Conservation (phyloP, 2,329 filamentous ascomycete species). For the Cryphonectria parasitica region DNA sequence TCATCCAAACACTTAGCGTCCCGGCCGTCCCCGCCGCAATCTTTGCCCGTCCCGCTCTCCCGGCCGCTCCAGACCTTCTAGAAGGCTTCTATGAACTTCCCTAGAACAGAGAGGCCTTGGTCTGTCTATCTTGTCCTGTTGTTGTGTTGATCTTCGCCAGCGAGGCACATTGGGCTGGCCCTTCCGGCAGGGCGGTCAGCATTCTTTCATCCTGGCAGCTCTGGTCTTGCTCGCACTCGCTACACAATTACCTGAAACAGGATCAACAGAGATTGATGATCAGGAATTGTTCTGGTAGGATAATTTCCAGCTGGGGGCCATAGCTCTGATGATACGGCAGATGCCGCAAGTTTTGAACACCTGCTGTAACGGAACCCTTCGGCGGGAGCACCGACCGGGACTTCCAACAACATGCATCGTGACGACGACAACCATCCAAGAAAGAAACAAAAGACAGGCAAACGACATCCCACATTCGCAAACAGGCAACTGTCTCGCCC, state of each 20-base stretch:
- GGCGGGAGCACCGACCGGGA: constrained; percentile 9
- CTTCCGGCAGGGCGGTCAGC: neutral
- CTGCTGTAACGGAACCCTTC: constrained; percentile 8
- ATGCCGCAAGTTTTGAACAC: constrained; percentile 8
- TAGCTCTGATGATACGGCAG: constrained; percentile 14
- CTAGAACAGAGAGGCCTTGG: constrained; percentile 1
- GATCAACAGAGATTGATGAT: neutral
- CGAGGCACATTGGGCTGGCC: neutral
- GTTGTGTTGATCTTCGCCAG: neutral
- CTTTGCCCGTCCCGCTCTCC: constrained; percentile 19
- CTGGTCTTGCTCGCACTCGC: neutral
- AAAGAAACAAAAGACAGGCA: too few species aligned
- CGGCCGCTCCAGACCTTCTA: constrained; percentile 23
- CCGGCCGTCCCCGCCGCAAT: constrained; percentile 26
- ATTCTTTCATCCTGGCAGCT: too few species aligned
- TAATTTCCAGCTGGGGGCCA: constrained; percentile 15
- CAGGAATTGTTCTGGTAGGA: constrained; percentile 11
- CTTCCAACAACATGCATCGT: neutral
- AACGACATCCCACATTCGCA: neutral
- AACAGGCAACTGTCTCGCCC: constrained; percentile 12
- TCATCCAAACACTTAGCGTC: constrained; percentile 9
- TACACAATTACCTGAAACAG: constrained; percentile 10
- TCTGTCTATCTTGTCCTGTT: neutral
- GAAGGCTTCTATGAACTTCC: constrained; percentile 25
- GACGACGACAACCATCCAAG: neutral